A percentile compares a stretch with the other conserved stretches of the same genome.
phyloP scores from a whole-genome alignment of 1,284 basidiomycete genomes.

The Pseudozyma pruni region DNA sequence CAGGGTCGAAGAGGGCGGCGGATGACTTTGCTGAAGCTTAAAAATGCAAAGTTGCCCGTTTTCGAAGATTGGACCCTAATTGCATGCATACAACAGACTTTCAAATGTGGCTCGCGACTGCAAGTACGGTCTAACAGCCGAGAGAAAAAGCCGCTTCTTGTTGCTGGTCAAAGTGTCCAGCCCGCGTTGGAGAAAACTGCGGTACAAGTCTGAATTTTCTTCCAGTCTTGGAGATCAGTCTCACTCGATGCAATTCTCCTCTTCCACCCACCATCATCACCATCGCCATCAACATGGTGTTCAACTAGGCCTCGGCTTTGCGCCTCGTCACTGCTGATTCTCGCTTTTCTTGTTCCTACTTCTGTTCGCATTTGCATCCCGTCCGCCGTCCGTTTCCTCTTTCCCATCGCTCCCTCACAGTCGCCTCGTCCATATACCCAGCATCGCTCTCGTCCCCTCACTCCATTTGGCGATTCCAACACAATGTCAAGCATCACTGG shows the following conservation, averaged over 20 bases:
- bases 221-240: too few relatives aligned
- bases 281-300: slow-evolving; percentile 19
- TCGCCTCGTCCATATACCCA: background rate
- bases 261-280: slow-evolving; percentile 11
- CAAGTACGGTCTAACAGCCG: too few relatives aligned
- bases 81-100: slow-evolving; percentile 11
- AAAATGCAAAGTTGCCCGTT: background rate
- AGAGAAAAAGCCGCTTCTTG: too few relatives aligned
- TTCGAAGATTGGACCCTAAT: slow-evolving; percentile 24
- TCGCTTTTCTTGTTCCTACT: slow-evolving; percentile 13
- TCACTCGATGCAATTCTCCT: too few relatives aligned
- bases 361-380: slow-evolving; percentile 14
- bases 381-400: background rate
- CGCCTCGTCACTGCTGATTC: background rate
- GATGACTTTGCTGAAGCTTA: background rate
- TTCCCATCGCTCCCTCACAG: background rate
- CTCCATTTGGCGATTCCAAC: background rate
- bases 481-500: slow-evolving; percentile 31
- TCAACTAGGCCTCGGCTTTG: slow-evolving; percentile 11
- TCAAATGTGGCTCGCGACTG: too few relatives aligned
- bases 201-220: background rate
- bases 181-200: slow-evolving; percentile 10
- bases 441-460: background rate
- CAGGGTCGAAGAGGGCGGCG: background rate
- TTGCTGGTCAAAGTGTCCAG: too few relatives aligned